phyloP scores from a whole-genome alignment of 2,329 filamentous ascomycete genomes.

The Triangularia setosa region DNA sequence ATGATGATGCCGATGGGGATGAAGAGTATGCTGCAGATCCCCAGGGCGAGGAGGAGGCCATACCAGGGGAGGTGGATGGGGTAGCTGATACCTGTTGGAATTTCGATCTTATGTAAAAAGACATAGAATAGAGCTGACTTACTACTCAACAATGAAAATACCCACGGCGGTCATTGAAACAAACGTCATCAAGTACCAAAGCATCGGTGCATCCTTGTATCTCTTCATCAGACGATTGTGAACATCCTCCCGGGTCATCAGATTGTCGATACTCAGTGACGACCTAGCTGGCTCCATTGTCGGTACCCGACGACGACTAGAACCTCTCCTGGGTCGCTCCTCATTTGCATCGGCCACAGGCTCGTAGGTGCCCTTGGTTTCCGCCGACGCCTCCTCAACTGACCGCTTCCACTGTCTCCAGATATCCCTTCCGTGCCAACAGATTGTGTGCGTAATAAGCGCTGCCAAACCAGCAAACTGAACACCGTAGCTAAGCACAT shows the following conservation, averaged over 20 bases:
- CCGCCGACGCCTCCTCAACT: slow-evolving; percentile 57
- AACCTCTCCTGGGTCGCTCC: slow-evolving; percentile 12
- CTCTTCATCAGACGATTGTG: slow-evolving; percentile 79
- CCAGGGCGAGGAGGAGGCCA: slow-evolving; percentile 72
- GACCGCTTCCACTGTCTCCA: slow-evolving; percentile 71
- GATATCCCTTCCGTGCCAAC: slow-evolving; percentile 83
- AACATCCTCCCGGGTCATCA: slow-evolving; percentile 72
- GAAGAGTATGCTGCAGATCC: slow-evolving; percentile 76
- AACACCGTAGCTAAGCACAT: slow-evolving; percentile 79
- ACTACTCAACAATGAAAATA: slow-evolving; percentile 83
- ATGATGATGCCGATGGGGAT: slow-evolving; percentile 90
- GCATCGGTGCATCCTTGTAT: slow-evolving; percentile 76
- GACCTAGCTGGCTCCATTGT: slow-evolving; percentile 22
- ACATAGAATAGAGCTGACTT: slow-evolving; percentile 34
- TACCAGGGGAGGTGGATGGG: slow-evolving; percentile 84
- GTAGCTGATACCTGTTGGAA: slow-evolving; percentile 49
- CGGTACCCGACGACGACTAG: slow-evolving; percentile 11
- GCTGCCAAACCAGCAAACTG: slow-evolving; percentile 81
- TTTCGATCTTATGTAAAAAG: neutral
- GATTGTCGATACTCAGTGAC: slow-evolving; percentile 40
- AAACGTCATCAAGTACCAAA: slow-evolving; percentile 77
- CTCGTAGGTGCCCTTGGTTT: slow-evolving; percentile 49
- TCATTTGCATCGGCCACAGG: slow-evolving; percentile 33
- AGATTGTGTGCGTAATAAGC: slow-evolving; percentile 73
- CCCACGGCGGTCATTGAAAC: slow-evolving; percentile 72